phyloP scores from a whole-genome alignment of 2,329 filamentous ascomycete species.

The Clarireedia hainanense region DNA sequence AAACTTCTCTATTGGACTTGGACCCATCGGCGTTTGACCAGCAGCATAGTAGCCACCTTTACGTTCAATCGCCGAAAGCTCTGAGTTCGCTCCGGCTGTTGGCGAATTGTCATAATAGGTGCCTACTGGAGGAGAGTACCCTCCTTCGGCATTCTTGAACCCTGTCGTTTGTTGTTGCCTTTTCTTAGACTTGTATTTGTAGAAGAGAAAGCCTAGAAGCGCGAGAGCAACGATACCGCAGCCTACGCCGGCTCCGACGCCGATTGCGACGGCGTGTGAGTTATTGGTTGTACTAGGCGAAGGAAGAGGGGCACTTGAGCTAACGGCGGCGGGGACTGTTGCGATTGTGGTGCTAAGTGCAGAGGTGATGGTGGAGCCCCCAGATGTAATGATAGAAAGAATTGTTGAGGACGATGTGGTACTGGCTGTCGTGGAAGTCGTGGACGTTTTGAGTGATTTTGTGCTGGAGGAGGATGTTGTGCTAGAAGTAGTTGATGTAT shows the following conservation, averaged over 20 bases:
- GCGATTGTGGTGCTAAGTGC: background rate
- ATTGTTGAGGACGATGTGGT: background rate
- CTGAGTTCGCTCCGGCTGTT: background rate
- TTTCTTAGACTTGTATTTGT: background rate
- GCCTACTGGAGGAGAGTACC: background rate
- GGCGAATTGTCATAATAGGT: background rate
- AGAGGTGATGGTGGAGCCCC: too few relatives aligned
- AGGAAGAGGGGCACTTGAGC: constrained; percentile 2
- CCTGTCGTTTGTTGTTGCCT: background rate
- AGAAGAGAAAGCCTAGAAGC: constrained; percentile 12
- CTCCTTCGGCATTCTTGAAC: background rate
- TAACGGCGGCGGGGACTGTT: background rate
- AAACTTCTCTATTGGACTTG: background rate
- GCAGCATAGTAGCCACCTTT: background rate
- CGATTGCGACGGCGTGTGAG: constrained; percentile 11
- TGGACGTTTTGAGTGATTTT: background rate
- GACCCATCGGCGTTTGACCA: background rate
- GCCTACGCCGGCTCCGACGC: constrained; percentile 15
- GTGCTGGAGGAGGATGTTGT: background rate
- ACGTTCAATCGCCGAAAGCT: background rate
- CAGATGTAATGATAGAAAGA: background rate
- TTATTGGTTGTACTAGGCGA: constrained; percentile 1
- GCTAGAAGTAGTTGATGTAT: background rate
- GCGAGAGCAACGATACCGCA: constrained; percentile 9
- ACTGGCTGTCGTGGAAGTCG: background rate